Evolutionary conservation across 768 basidiomycete genomes (phyloP).

Genomic region (Vararia minispora): DNA sequence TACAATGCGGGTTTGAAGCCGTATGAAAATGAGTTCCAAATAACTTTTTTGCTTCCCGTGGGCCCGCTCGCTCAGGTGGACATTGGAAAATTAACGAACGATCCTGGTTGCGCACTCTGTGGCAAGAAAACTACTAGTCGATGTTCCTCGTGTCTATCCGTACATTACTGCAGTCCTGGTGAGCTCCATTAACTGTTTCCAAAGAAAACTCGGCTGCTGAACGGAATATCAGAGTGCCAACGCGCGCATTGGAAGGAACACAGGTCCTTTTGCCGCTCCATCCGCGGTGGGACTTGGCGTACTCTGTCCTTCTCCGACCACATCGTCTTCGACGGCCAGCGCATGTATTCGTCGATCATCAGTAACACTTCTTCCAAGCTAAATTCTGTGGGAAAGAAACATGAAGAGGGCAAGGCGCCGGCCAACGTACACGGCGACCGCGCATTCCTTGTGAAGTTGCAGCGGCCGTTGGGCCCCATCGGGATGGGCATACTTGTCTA

Average conservation of each 20-base stretch:
- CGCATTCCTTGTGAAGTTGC: slow-evolving; percentile 30
- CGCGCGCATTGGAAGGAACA: slow-evolving; percentile 29
- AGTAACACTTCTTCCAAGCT: too few species aligned
- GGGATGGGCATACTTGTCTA: slow-evolving; percentile 22
- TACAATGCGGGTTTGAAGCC: slow-evolving; percentile 16
- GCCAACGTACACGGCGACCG: slow-evolving; percentile 25
- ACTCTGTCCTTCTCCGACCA: slow-evolving; percentile 16
- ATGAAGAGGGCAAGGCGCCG: slow-evolving; percentile 8
- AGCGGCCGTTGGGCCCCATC: too few species aligned
- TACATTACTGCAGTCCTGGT: too few species aligned
- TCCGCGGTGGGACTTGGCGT: slow-evolving; percentile 29
- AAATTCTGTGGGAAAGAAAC: too few species aligned
- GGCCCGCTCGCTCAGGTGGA: too few species aligned
- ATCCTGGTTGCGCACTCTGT: too few species aligned
- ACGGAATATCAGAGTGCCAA: slow-evolving; percentile 34
- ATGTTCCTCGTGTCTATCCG: too few species aligned
- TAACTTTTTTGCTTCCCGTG: slow-evolving; percentile 28
- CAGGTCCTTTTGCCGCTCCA: slow-evolving; percentile 24
- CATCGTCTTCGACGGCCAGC: slow-evolving; percentile 6
- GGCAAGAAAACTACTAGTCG: too few species aligned
- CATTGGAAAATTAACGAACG: too few species aligned
- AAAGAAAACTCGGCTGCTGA: too few species aligned
- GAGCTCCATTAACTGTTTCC: too few species aligned
- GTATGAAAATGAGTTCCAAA: slow-evolving; percentile 17
- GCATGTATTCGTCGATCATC: slow-evolving; percentile 5